Conservation (phyloP, 345 rosid genomes). For the Dovyalis caffra region DNA sequence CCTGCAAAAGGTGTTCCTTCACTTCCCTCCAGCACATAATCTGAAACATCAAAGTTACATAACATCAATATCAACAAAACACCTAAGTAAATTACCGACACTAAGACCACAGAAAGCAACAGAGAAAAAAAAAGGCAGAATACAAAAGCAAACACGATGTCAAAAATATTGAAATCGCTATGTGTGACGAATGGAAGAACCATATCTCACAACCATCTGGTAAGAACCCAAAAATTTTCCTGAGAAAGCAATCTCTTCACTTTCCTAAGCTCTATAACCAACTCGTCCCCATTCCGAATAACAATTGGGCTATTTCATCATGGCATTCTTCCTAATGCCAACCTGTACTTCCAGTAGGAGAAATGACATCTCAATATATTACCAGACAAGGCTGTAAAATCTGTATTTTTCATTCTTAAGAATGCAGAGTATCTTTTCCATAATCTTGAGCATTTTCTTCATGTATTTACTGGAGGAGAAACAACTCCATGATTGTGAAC, state of each 20-base stretch:
- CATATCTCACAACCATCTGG: neutral
- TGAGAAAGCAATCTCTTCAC: neutral
- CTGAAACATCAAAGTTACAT: conserved; percentile 40
- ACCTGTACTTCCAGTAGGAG: neutral
- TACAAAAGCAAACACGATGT: neutral
- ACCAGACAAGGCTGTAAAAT: neutral
- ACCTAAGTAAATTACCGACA: conserved; percentile 4
- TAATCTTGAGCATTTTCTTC: neutral
- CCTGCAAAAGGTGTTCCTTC: conserved; percentile 98
- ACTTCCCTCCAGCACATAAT: conserved; percentile 95
- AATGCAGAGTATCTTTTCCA: neutral
- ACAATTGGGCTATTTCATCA: neutral
- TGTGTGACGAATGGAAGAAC: neutral
- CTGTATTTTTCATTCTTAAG: neutral
- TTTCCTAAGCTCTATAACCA: neutral
- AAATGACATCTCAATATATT: neutral
- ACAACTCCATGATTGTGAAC: neutral
- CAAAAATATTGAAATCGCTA: neutral
- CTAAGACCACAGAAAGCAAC: neutral
- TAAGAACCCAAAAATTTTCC: neutral
- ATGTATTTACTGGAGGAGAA: neutral
- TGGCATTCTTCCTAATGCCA: neutral
- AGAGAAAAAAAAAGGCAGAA: neutral
- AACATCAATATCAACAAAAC: conserved; percentile 7
- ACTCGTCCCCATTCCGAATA: neutral